These are phyloP conservation scores for Tolypocladium cylindrosporum DNA, from an alignment of 2,329 filamentous ascomycete genomes.

Conservation along the genomic window DNA sequence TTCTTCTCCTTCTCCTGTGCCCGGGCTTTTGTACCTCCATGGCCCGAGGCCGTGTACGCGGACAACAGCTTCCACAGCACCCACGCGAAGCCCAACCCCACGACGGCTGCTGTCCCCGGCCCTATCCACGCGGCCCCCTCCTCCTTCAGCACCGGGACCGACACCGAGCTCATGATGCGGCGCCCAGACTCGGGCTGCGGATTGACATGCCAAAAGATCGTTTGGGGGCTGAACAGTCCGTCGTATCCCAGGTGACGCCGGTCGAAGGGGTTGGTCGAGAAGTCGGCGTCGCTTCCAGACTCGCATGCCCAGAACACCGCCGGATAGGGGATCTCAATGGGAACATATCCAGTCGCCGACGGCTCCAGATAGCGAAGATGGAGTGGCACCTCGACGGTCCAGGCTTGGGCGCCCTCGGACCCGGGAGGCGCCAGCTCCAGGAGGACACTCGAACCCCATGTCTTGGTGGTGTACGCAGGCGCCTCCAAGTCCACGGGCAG, in stretches of 20 bases:
- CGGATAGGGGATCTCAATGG: conserved; percentile 64
- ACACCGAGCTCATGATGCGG: conserved; percentile 42
- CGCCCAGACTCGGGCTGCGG: conserved; percentile 30
- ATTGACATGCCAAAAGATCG: conserved; percentile 72
- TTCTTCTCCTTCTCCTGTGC: conserved; percentile 11
- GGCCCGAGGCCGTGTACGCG: conserved; percentile 3
- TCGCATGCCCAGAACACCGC: conserved; percentile 85
- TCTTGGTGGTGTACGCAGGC: conserved; percentile 64
- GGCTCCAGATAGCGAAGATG: conserved; percentile 77
- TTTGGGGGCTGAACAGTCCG: conserved; percentile 62
- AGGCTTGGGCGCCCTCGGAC: conserved; percentile 28
- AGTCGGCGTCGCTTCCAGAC: conserved; percentile 54
- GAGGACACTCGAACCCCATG: conserved; percentile 73
- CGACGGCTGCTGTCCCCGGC: conserved; percentile 46
- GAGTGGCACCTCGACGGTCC: conserved; percentile 65
- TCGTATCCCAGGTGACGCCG: conserved; percentile 79
- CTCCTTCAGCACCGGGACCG: conserved; percentile 56
- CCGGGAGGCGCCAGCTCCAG: conserved; percentile 58
- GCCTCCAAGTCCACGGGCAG: conserved; percentile 84
- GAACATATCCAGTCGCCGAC: conserved; percentile 39
- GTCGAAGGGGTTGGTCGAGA: conserved; percentile 76
- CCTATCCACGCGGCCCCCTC: conserved; percentile 36
- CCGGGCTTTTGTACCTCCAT: conserved; percentile 7
- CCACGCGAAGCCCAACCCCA: conserved; percentile 60
- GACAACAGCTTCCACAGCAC: conserved; percentile 48